Evolutionary conservation across 139 green algal genomes (phyloP), one percentile per base, ranked within the genome.

Genomic region (Coccomyxa sp.): DNA sequence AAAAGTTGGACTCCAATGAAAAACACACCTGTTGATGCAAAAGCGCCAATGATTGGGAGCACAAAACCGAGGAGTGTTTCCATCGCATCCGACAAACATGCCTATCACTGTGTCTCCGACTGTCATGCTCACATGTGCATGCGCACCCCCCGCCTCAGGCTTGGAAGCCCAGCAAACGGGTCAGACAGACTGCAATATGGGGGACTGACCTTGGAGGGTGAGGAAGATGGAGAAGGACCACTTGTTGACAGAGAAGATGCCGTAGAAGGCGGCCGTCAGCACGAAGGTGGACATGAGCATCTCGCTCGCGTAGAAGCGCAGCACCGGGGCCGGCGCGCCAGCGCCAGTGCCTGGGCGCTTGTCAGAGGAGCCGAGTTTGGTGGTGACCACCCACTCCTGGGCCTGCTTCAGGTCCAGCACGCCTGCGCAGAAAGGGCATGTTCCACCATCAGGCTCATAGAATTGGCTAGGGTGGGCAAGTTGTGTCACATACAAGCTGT

Each of bases 301-400:
- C 81, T 97, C 94, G 68, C 82, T 76, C 25, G 78, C 74, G 82
- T 96, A 95, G 31, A 95, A 77, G 28, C 85, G 81, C 85, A 89
- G 94, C 27, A 82, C 89, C 76, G 82, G 87, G 30, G 88, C 45
- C 27, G 81, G 58, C 18, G 80, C 38, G 27, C 38, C 77, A 4
- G 76, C 83, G 25, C 68, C 28, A 1, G 88, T 92, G 82, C 86
- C 86, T 21, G 87, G 86, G 31, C 89, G 83, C 79, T 88, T 92
- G 83, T 91, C 88, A 51, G 81, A 87, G 79, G 84, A 89, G 58
- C 92, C 91, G 78, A 93, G 84, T 86, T 97, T 97, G 66, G 92
- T 93, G 67, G 94, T 97, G 3, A 97, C 94, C 32, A 97, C 93
- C 94, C 94, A 97, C 84, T 97, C 93, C 82, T 95, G 86, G 21